These are phyloP conservation scores for Ophiostoma populinum DNA, from an alignment of 2,329 filamentous ascomycete genomes.

Conservation along the genomic window DNA sequence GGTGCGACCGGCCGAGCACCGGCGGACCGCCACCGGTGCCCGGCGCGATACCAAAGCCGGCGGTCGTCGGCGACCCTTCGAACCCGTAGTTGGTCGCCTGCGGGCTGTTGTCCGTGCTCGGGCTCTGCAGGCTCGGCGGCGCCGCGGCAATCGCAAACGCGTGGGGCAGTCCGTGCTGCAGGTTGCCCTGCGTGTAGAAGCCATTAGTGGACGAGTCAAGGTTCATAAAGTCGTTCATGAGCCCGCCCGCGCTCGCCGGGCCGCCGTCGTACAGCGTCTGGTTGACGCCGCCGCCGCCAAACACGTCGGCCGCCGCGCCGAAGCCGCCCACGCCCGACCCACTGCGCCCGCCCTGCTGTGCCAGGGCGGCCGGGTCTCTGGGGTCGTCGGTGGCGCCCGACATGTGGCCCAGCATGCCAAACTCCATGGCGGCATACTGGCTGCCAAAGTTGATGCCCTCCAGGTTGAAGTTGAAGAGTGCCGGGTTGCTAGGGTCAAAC, in stretches of 20 bases:
- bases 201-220: slow-evolving; percentile 28
- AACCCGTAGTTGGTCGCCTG: slow-evolving; percentile 34
- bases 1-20: slow-evolving; percentile 2
- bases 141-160: slow-evolving; percentile 48
- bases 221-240: slow-evolving; percentile 35
- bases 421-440: slow-evolving; percentile 88
- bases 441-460: slow-evolving; percentile 91
- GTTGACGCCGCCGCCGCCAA: slow-evolving; percentile 30
- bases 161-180: slow-evolving; percentile 45
- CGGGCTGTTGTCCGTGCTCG: slow-evolving; percentile 47
- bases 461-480: slow-evolving; percentile 88
- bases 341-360: slow-evolving; percentile 18
- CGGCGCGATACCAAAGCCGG: slow-evolving; percentile 15
- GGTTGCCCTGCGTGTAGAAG: slow-evolving; percentile 37
- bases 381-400: slow-evolving; percentile 74
- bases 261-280: slow-evolving; percentile 30
- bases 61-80: slow-evolving; percentile 35
- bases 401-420: slow-evolving; percentile 93
- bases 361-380: slow-evolving; percentile 41
- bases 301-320: slow-evolving; percentile 26
- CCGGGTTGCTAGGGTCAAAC: slow-evolving; percentile 83
- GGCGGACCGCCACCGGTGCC: background rate
- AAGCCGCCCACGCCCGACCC: slow-evolving; percentile 22
- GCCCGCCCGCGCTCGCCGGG: slow-evolving; percentile 13
- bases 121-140: slow-evolving; percentile 44